Evolutionary conservation across 2,329 filamentous ascomycete genomes (phyloP), one percentile per base, ranked within the genome.

Genomic region (Blastomyces gilchristii): DNA sequence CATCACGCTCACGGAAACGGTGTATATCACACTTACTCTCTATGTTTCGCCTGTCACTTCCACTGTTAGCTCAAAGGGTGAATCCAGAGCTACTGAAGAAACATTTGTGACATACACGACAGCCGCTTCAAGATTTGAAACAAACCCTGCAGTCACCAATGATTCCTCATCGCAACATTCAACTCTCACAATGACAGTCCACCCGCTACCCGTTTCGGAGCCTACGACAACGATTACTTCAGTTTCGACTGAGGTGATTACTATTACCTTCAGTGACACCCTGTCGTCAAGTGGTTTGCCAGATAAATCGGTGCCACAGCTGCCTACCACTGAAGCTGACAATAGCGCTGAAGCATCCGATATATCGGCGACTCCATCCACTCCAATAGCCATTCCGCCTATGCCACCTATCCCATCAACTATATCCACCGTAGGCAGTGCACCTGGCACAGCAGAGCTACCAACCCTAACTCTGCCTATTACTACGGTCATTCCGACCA

Each of bases 11-110:
- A 57, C 47, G 28, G 37, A 47, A 43, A 62, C 60, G 14, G 39
- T 62, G 2, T 57, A 54, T 34, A 28, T 62, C 28, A 62, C 60
- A 25, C 31, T 62, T 37, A 45, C 25, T 62, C 57, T 47, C 22
- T 43, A 34, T 49, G 4, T 31, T 59, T 18, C 41, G 2, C 25
- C 57, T n/a, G 22, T n/a, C 43, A 5, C 28, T 8, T 16, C 57
- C 25, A 59, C 41, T 9, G 12, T 14, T 25, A 34, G 25, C 16
- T 7, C 57, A 59, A 49, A 31, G 16, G 6, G 3, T n/a, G 57
- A 49, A 25, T 45, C 12, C 11, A 58, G 2, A 8, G 11, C 31
- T 37, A n/a, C 31, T 37, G 52, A 54, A 37, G 31, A 52, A 52
- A 28, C 49, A 16, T 28, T 52, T 14, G 49, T 52, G 49, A 52